phyloP scores from a whole-genome alignment of 192 early-diverging fungal genomes.

The Backusella macrospora region DNA sequence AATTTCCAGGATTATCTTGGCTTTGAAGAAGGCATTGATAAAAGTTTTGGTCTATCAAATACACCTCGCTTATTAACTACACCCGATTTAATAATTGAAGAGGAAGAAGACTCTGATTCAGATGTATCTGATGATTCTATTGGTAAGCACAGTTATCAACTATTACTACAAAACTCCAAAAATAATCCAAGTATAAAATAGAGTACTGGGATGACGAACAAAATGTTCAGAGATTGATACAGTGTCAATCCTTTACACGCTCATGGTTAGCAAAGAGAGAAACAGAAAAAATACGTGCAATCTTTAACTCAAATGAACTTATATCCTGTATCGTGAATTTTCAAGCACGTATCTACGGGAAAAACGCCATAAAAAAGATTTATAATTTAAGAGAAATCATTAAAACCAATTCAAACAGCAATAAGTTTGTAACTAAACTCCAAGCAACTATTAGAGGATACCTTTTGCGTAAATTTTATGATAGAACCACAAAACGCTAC shows the following conservation, averaged over 20 bases:
- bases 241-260: conserved; percentile 25
- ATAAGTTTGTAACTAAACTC: conserved; percentile 49
- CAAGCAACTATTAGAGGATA: background rate
- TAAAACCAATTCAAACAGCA: background rate
- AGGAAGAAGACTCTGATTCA: conserved; percentile 14
- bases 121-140: background rate
- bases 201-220: conserved; percentile 31
- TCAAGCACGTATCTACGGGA: background rate
- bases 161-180: background rate
- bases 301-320: background rate
- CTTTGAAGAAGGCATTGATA: background rate
- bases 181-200: background rate
- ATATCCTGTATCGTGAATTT: background rate
- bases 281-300: conserved; percentile 11
- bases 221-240: conserved; percentile 10
- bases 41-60: background rate
- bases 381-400: background rate
- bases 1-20: conserved; percentile 1
- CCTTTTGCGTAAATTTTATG: background rate
- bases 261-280: conserved; percentile 17
- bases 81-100: conserved; percentile 24
- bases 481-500: conserved; percentile 60
- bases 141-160: background rate
- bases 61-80: conserved; percentile 10
- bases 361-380: background rate